phyloP scores from a whole-genome alignment of 768 basidiomycete species.

The Megacollybia marginata region DNA sequence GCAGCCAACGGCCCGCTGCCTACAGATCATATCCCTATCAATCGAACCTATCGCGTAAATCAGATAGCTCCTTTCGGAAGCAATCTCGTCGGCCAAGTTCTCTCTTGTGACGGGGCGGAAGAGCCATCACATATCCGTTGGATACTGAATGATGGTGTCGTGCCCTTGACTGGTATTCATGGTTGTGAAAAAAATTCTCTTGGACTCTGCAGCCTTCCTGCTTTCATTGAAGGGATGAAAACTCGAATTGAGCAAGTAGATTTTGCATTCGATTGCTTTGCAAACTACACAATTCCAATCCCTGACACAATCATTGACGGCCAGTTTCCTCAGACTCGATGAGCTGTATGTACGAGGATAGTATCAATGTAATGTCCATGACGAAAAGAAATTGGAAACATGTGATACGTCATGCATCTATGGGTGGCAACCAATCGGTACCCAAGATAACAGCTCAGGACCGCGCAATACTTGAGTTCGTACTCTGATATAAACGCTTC shows the following conservation, averaged over 20 bases:
- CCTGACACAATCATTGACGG: conserved; percentile 35
- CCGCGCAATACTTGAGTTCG: conserved; percentile 91
- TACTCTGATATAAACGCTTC: conserved; percentile 13
- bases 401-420: conserved; percentile 13
- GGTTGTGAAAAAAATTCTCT: conserved; percentile 50
- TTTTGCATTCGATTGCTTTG: conserved; percentile 56
- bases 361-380: too few species aligned
- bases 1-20: conserved; percentile 58
- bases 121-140: conserved; percentile 47
- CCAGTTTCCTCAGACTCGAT: conserved; percentile 9
- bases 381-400: neutral
- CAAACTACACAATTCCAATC: conserved; percentile 35
- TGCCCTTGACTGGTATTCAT: conserved; percentile 57
- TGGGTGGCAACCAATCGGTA: conserved; percentile 67
- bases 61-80: conserved; percentile 27
- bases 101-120: conserved; percentile 24
- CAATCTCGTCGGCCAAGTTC: conserved; percentile 39
- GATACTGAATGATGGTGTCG: conserved; percentile 68
- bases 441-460: conserved; percentile 93
- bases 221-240: conserved; percentile 54
- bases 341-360: neutral
- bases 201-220: conserved; percentile 54
- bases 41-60: conserved; percentile 27
- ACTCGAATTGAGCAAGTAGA: conserved; percentile 50
- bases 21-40: conserved; percentile 50